Evolutionary conservation across 176 grass and related monocot genomes (phyloP).

Genomic region (Poa annua): DNA sequence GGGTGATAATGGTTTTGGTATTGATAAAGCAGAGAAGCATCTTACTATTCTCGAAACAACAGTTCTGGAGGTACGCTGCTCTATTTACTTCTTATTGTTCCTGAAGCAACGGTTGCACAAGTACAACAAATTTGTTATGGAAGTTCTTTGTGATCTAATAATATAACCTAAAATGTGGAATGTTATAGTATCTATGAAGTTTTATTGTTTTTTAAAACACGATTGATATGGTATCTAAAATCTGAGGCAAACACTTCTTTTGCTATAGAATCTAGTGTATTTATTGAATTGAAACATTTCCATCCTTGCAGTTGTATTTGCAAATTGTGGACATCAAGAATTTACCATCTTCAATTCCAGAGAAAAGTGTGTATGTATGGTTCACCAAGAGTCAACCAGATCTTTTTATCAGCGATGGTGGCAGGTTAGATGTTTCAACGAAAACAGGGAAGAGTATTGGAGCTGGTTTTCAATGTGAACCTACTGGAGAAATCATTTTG

Average conservation of each 20-base stretch:
- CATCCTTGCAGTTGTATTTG: conserved; percentile 68
- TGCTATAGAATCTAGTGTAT: conserved; percentile 18
- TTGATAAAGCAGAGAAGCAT: conserved; percentile 37
- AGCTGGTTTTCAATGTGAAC: conserved; percentile 79
- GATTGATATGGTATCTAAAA: background rate
- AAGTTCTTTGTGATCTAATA: conserved; percentile 1
- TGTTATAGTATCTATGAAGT: background rate
- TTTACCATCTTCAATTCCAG: conserved; percentile 53
- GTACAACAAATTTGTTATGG: background rate
- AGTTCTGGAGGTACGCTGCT: conserved; percentile 68
- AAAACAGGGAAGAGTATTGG: conserved; percentile 54
- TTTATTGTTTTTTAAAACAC: background rate
- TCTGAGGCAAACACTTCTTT: conserved; percentile 3
- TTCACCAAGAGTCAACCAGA: conserved; percentile 81
- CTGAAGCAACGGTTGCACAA: conserved; percentile 2
- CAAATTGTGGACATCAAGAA: conserved; percentile 88
- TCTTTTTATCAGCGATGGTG: conserved; percentile 60
- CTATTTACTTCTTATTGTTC: conserved; percentile 16
- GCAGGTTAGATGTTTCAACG: conserved; percentile 61
- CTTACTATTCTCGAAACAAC: conserved; percentile 46
- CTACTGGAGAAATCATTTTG: conserved; percentile 67
- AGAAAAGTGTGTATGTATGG: conserved; percentile 63
- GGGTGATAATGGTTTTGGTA: background rate
- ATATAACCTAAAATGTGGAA: conserved; percentile 4
- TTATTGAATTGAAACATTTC: conserved; percentile 32